phyloP scores from a whole-genome alignment of 1,139 yeast species.

The Lipomyces yarrowii region DNA sequence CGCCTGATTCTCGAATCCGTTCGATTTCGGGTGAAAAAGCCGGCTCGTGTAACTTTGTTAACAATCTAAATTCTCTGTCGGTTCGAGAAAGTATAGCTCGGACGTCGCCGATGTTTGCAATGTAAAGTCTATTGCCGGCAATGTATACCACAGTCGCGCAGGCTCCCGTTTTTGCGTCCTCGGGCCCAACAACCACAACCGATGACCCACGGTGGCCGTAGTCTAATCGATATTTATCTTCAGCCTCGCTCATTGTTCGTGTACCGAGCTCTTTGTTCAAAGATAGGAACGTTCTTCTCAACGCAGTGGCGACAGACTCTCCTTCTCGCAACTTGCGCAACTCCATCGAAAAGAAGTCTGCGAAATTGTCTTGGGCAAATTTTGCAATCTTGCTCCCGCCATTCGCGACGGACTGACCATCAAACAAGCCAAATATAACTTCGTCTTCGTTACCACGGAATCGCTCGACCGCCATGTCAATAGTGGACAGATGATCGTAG shows the following conservation, averaged over 20 bases:
- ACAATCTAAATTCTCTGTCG: conserved; percentile 74
- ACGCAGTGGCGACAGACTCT: conserved; percentile 60
- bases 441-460: conserved; percentile 80
- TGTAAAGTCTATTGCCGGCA: conserved; percentile 66
- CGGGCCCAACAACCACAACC: conserved; percentile 45
- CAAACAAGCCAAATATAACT: conserved; percentile 79
- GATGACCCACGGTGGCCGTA: conserved; percentile 11
- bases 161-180: conserved; percentile 83
- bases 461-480: conserved; percentile 86
- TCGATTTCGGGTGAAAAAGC: conserved; percentile 79
- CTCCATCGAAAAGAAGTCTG: conserved; percentile 56
- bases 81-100: conserved; percentile 77
- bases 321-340: conserved; percentile 53
- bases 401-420: conserved; percentile 57
- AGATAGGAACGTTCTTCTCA: conserved; percentile 75
- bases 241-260: conserved; percentile 43
- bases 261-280: conserved; percentile 81
- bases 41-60: conserved; percentile 85
- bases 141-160: conserved; percentile 81
- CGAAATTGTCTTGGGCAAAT: conserved; percentile 72
- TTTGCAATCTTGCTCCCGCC: conserved; percentile 65
- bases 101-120: conserved; percentile 91
- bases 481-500: conserved; percentile 64
- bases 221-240: conserved; percentile 32
- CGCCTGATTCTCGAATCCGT: conserved; percentile 88